Percentiles rank a stretch among this genome's conserved stretches.
phyloP scores from a whole-genome alignment of 768 basidiomycete genomes.

The Mycena galericulata region DNA sequence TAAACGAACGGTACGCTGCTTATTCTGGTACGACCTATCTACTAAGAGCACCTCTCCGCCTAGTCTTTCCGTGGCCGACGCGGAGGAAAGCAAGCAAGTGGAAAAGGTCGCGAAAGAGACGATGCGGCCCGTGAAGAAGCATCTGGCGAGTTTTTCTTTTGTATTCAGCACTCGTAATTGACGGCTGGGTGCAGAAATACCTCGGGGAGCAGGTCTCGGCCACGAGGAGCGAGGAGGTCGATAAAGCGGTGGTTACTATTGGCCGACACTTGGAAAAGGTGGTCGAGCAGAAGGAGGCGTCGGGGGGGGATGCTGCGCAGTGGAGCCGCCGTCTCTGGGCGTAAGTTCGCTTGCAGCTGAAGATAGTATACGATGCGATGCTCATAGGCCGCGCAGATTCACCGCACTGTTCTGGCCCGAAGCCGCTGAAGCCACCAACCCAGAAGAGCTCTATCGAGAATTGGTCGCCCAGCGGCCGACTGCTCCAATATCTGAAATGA shows the following conservation, averaged over 20 bases:
- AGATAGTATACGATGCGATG: too few relatives aligned
- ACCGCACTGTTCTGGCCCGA: neutral
- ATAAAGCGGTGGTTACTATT: neutral
- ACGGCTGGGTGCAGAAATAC: neutral
- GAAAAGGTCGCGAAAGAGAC: neutral
- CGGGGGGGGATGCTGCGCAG: neutral
- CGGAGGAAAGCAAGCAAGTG: too few relatives aligned
- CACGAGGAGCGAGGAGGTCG: neutral
- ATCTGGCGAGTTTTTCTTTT: neutral
- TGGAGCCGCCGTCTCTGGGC: neutral
- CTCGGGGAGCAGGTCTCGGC: neutral
- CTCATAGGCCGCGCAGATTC: neutral
- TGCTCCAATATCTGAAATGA: too few relatives aligned
- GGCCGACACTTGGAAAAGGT: constrained; percentile 6
- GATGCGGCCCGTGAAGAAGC: constrained; percentile 3
- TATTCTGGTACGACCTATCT: neutral
- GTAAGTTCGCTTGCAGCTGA: neutral
- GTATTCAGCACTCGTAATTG: neutral
- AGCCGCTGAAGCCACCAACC: too few relatives aligned
- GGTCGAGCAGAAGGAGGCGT: neutral
- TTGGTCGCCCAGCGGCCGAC: too few relatives aligned
- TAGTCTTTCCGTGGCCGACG: neutral
- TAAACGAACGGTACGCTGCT: neutral
- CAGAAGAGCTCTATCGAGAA: too few relatives aligned
- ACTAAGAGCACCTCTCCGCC: neutral